A percentile compares a stretch with the other conserved stretches of the same genome.
Evolutionary conservation across 768 basidiomycete species (phyloP).

Genomic region (Lentinula boryana): DNA sequence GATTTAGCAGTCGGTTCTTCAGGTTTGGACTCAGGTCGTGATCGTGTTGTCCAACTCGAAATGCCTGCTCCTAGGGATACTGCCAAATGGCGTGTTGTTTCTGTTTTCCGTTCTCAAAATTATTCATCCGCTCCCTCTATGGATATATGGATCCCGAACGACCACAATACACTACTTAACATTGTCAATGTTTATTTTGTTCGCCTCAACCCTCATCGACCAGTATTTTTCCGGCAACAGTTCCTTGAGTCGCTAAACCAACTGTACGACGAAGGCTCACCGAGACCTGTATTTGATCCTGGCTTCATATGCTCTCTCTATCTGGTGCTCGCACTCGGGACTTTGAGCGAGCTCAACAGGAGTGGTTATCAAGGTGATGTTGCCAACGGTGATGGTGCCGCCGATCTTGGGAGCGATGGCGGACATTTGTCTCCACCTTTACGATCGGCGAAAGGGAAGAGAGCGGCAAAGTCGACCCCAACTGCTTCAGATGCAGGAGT

Average conservation of each 20-base stretch:
- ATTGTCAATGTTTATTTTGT: constrained; percentile 71
- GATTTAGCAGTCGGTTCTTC: constrained; percentile 74
- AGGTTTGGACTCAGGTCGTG: constrained; percentile 65
- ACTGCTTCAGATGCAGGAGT: background rate
- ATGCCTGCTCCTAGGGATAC: constrained; percentile 53
- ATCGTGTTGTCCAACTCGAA: constrained; percentile 47
- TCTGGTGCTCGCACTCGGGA: constrained; percentile 73
- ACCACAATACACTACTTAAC: constrained; percentile 55
- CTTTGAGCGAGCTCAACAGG: constrained; percentile 76
- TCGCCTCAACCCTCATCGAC: constrained; percentile 75
- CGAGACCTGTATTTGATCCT: constrained; percentile 50
- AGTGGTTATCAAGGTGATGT: constrained; percentile 41
- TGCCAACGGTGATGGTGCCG: constrained; percentile 17
- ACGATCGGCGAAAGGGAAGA: constrained; percentile 18
- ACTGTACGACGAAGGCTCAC: constrained; percentile 53
- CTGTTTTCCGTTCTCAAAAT: constrained; percentile 29
- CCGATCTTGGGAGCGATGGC: background rate
- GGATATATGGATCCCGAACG: constrained; percentile 70
- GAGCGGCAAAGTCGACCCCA: background rate
- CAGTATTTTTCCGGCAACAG: constrained; percentile 63
- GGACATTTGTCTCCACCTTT: background rate
- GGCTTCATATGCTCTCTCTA: constrained; percentile 78
- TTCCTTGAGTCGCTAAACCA: constrained; percentile 61
- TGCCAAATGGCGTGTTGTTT: constrained; percentile 53
- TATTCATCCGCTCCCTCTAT: background rate